phyloP scores from a whole-genome alignment of 2,329 filamentous ascomycete species.

The Simplicillium sp. region DNA sequence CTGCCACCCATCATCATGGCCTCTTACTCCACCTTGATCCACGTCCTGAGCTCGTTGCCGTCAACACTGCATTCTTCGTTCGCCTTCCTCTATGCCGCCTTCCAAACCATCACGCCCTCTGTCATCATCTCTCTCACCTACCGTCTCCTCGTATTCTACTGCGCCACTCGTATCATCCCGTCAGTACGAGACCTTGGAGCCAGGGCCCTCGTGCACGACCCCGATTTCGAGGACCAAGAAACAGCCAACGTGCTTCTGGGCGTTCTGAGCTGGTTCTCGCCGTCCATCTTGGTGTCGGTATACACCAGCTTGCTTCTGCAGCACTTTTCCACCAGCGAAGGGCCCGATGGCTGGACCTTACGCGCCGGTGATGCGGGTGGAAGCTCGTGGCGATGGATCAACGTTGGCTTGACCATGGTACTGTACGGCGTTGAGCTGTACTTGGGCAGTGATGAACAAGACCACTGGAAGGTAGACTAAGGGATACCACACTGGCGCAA shows the following conservation, averaged over 20 bases:
- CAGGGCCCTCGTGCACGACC: constrained; percentile 72
- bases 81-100: constrained; percentile 79
- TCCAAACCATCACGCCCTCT: constrained; percentile 90
- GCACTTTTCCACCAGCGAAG: constrained; percentile 76
- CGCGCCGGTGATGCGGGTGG: constrained; percentile 72
- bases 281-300: constrained; percentile 87
- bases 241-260: constrained; percentile 71
- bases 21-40: constrained; percentile 84
- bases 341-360: constrained; percentile 70
- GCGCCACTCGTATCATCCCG: constrained; percentile 90
- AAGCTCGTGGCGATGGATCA: constrained; percentile 89
- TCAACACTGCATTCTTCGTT: constrained; percentile 75
- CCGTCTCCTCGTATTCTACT: constrained; percentile 90
- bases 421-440: constrained; percentile 88
- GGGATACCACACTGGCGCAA: neutral
- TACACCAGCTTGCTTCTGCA: constrained; percentile 94
- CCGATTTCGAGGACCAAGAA: constrained; percentile 76
- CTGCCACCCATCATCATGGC: constrained; percentile 97
- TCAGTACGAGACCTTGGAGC: constrained; percentile 83
- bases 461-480: constrained; percentile 96
- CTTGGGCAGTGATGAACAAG: constrained; percentile 72
- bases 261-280: constrained; percentile 87
- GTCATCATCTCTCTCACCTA: constrained; percentile 94
- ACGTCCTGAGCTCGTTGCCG: constrained; percentile 74
- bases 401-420: constrained; percentile 78